Percentiles rank a stretch among this genome's conserved stretches.
Evolutionary conservation across 192 early-diverging fungal species (phyloP).

Genomic region (Linnemannia hyalina): DNA sequence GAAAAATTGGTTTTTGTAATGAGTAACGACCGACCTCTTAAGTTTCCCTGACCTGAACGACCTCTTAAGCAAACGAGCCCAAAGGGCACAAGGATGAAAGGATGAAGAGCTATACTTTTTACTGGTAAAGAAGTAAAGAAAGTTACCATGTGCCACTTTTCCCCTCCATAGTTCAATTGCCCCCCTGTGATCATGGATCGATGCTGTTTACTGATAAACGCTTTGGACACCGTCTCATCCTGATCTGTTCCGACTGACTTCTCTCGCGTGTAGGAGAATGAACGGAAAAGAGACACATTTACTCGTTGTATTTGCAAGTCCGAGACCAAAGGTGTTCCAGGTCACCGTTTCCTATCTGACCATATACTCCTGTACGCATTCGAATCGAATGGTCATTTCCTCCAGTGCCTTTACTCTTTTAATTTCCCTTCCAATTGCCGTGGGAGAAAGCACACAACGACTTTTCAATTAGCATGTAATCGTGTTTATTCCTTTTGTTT

Average conservation of each 20-base stretch:
- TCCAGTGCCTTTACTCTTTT: neutral
- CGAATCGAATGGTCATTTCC: too few relatives aligned
- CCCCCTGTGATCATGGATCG: too few relatives aligned
- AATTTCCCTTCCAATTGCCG: neutral
- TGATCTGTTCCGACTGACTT: neutral
- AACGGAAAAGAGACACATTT: neutral
- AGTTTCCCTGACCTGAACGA: slow-evolving; percentile 11
- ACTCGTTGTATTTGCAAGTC: neutral
- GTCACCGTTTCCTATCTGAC: neutral
- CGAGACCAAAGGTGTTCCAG: neutral
- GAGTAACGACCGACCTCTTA: slow-evolving; percentile 24
- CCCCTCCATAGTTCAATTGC: too few relatives aligned
- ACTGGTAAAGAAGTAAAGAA: neutral
- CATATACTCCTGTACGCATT: too few relatives aligned
- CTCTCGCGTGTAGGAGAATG: neutral
- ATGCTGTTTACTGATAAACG: too few relatives aligned
- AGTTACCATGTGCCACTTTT: neutral
- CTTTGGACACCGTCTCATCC: neutral
- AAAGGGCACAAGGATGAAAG: neutral
- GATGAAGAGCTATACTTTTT: neutral
- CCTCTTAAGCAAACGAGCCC: neutral
- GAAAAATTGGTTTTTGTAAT: slow-evolving; percentile 9
- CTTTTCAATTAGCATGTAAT: neutral
- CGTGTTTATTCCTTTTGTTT: neutral
- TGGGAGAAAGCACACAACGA: neutral